phyloP scores from a whole-genome alignment of 2,329 filamentous ascomycete genomes.

The Rutstroemia sp. region DNA sequence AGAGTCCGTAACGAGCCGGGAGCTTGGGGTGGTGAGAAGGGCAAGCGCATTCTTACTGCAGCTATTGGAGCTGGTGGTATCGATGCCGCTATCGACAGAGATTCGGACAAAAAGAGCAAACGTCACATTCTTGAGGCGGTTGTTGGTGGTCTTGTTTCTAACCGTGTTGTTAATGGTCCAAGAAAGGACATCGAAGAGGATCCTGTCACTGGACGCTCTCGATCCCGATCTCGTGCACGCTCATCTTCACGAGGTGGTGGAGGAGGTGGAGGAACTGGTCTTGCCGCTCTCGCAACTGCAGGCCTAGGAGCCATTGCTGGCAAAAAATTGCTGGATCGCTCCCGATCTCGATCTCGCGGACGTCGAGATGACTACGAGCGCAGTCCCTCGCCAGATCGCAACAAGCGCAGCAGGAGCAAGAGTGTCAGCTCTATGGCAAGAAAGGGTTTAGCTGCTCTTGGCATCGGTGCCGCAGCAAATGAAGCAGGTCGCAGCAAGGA shows the following conservation, averaged over 20 bases:
- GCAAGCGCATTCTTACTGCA: constrained; percentile 83
- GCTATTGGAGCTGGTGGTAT: constrained; percentile 81
- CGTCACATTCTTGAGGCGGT: constrained; percentile 80
- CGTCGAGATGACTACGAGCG: constrained; percentile 27
- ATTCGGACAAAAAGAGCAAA: constrained; percentile 68
- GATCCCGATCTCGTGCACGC: constrained; percentile 61
- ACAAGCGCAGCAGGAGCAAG: constrained; percentile 52
- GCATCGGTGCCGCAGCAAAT: constrained; percentile 42
- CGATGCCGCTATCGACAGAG: constrained; percentile 62
- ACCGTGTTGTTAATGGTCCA: constrained; percentile 77
- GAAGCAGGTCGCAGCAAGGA: constrained; percentile 16
- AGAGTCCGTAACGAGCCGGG: constrained; percentile 83
- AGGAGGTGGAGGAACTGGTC: constrained; percentile 40
- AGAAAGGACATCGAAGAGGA: constrained; percentile 49
- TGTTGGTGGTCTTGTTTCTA: constrained; percentile 79
- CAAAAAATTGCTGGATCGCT: constrained; percentile 53
- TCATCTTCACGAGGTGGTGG: constrained; percentile 41
- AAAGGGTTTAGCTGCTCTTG: constrained; percentile 54
- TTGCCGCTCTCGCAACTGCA: constrained; percentile 57
- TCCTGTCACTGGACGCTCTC: constrained; percentile 49
- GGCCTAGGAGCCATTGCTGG: constrained; percentile 53
- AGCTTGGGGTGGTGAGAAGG: constrained; percentile 84
- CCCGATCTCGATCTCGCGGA: constrained; percentile 36
- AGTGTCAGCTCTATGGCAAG: constrained; percentile 58
- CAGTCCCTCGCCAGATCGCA: constrained; percentile 25